These are phyloP conservation scores for Colletotrichum viniferum DNA, from an alignment of 2,329 filamentous ascomycete species.

Conservation along the genomic window DNA sequence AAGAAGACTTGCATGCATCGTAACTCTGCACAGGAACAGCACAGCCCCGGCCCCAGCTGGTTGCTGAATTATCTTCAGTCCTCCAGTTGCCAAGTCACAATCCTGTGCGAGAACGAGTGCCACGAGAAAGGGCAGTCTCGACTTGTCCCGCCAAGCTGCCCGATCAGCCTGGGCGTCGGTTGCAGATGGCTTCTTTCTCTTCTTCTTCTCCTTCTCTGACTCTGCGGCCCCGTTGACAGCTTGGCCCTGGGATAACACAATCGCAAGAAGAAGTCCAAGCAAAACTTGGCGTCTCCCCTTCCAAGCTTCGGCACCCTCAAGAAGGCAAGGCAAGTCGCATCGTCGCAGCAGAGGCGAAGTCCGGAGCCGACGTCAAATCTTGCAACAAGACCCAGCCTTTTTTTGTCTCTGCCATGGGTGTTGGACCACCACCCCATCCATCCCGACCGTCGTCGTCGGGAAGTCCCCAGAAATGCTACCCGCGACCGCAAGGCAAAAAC, in stretches of 20 bases:
- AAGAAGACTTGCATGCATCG: not conserved
- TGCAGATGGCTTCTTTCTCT: not conserved
- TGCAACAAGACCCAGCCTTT: not conserved
- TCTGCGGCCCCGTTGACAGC: not conserved
- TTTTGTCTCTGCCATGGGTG: not conserved
- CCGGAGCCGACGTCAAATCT: not conserved
- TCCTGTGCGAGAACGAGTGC: not conserved
- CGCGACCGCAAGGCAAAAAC: not conserved
- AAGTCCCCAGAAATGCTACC: not conserved
- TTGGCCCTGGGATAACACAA: not conserved
- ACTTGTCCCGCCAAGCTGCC: slow-evolving; percentile 9
- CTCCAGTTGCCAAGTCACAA: not conserved
- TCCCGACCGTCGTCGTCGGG: not conserved
- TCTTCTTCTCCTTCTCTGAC: not conserved
- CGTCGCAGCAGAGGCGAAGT: not conserved
- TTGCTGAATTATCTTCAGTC: no score
- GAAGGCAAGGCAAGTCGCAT: not conserved
- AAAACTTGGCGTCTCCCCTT: not conserved
- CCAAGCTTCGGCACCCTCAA: not conserved
- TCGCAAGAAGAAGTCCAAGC: not conserved
- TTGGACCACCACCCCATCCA: not conserved
- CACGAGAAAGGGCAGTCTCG: not conserved
- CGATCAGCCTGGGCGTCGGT: slow-evolving; percentile 15
- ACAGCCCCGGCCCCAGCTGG: not conserved
- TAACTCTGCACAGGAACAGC: not conserved